Percentiles rank a stretch among this genome's conserved stretches.
phyloP scores from a whole-genome alignment of 2,329 filamentous ascomycete species.

The Nemania diffusa region DNA sequence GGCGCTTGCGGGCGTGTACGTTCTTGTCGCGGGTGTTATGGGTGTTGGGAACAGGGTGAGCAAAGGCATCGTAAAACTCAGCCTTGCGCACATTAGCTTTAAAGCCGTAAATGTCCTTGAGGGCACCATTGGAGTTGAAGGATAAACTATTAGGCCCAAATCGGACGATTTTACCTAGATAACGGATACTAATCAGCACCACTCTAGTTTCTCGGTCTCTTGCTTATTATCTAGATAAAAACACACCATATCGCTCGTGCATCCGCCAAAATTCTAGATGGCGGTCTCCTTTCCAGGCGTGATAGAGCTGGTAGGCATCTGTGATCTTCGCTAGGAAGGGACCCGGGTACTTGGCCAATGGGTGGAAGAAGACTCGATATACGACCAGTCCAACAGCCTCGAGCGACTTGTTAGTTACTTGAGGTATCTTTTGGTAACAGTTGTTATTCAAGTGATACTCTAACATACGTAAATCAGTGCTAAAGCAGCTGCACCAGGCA shows the following conservation, averaged over 20 bases:
- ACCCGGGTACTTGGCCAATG: conserved; percentile 72
- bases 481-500: conserved; percentile 27
- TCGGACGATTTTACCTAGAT: conserved; percentile 71
- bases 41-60: conserved; percentile 76
- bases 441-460: background rate
- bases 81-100: conserved; percentile 72
- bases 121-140: conserved; percentile 76
- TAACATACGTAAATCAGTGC: conserved; percentile 35
- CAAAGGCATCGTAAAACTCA: conserved; percentile 78
- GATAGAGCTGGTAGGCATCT: conserved; percentile 74
- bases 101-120: conserved; percentile 75
- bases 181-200: conserved; percentile 25
- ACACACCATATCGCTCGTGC: conserved; percentile 75
- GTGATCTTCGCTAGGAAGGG: conserved; percentile 72
- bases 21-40: conserved; percentile 77
- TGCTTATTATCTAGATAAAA: background rate
- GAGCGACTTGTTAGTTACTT: conserved; percentile 19
- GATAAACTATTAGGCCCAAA: conserved; percentile 82
- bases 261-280: conserved; percentile 77
- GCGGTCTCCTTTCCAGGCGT: conserved; percentile 78
- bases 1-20: conserved; percentile 75
- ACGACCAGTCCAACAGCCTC: conserved; percentile 54
- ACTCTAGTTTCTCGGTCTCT: background rate
- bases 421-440: background rate
- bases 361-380: conserved; percentile 72